Evolutionary conservation across 2,329 filamentous ascomycete species (phyloP), one percentile per base, ranked within the genome.

Genomic region (Teratosphaeria zuluensis): DNA sequence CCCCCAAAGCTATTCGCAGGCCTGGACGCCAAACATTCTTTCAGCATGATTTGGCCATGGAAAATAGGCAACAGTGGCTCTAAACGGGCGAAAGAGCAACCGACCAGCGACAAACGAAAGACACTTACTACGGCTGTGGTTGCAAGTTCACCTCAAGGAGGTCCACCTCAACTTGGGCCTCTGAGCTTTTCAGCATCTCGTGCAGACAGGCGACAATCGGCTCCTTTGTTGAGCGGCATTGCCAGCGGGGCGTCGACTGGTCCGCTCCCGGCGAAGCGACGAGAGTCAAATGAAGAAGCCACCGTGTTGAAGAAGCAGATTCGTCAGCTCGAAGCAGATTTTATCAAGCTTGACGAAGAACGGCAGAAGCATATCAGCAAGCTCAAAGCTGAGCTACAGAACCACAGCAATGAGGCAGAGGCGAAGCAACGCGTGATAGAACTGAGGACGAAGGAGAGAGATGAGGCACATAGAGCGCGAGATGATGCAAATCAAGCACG

Each of bases 281-380:
- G 42, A 48, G 42, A 48, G 16, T 48, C 42, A 19, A 21, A 48
- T 19, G 42, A 48, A 19, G 42, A 48, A 11, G 19, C 8, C n/a
- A 48, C 42, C 9, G 42, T n/a, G 19, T n/a, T 48, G 16, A 48
- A 21, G 42, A 21, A 48, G 42, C 42, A 48, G n/a, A 21, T 48
- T 21, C 16, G 42, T 48, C 16, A 48, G n/a, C 19, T 48, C 9
- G 42, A 48, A 19, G 42, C 42, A 19, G 42, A 48, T 21, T 48
- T 48, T 48, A 21, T 48, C 42, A 66, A 11, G 82, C 81, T 1
- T 74, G 76, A 28, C 65, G 55, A 32, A 53, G 51, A 53, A 21
- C 21, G 51, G 31, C 72, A 66, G 83, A 80, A 62, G 84, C 81
- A 67, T 83, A 86, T 65, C 84, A 84, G 66, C 11, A 55, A 55